Conservation (phyloP, 306 rosid species). For the Cicer cuneatum region DNA sequence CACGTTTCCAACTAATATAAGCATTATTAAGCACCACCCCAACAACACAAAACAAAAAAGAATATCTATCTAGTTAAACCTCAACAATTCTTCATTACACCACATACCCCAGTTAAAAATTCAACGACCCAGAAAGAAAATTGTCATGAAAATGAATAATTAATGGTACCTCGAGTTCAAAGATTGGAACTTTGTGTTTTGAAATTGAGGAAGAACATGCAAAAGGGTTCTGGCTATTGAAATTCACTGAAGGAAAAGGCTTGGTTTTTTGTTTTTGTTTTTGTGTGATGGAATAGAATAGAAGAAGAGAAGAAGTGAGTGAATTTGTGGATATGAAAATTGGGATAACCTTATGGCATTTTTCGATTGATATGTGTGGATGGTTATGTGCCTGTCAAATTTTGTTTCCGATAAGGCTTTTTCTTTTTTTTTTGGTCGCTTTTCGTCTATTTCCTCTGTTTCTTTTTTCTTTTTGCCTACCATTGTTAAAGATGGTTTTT, state of each 20-base stretch:
- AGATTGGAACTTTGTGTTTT: constrained; percentile 38
- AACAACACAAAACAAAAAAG: constrained; percentile 1
- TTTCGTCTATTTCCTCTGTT: not conserved
- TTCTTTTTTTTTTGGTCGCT: not conserved
- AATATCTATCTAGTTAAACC: constrained; percentile 16
- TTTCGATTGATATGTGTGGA: constrained; percentile 61
- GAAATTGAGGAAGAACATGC: constrained; percentile 41
- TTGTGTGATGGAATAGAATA: not conserved
- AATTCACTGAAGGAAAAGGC: not conserved
- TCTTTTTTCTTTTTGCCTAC: too few species aligned
- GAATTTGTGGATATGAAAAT: constrained; percentile 48
- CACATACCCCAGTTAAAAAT: constrained; percentile 26
- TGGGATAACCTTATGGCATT: constrained; percentile 54
- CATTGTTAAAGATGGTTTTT: too few species aligned
- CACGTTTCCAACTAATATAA: constrained; percentile 65
- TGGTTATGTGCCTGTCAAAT: constrained; percentile 63
- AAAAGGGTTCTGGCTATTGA: constrained; percentile 38
- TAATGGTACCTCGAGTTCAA: constrained; percentile 45
- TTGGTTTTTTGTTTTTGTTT: not conserved
- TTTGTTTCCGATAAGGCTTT: constrained; percentile 53
- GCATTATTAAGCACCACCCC: constrained; percentile 56
- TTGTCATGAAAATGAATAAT: constrained; percentile 27
- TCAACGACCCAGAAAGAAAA: constrained; percentile 51
- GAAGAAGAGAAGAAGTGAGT: constrained; percentile 37
- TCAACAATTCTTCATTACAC: constrained; percentile 42